phyloP scores from a whole-genome alignment of 2,329 filamentous ascomycete genomes.

The Gremmenia infestans region DNA sequence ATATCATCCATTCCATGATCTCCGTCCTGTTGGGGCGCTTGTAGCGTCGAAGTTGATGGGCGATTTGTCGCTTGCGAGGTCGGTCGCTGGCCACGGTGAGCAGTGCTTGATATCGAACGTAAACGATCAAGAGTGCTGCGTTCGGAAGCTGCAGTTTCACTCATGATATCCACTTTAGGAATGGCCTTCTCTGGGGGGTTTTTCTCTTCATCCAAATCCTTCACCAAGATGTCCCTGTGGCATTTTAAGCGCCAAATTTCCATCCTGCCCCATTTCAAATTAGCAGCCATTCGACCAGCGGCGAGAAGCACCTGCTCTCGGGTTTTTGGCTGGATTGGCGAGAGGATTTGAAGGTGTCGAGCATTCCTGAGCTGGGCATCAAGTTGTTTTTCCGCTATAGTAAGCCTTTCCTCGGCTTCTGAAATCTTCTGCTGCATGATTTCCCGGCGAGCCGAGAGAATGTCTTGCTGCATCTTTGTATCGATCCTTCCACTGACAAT shows the following conservation, averaged over 20 bases:
- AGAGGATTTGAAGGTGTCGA: conserved; percentile 80
- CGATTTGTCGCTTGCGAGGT: conserved; percentile 29
- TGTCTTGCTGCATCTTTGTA: conserved; percentile 78
- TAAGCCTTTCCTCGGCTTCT: conserved; percentile 76
- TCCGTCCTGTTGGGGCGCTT: conserved; percentile 32
- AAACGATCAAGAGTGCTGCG: conserved; percentile 29
- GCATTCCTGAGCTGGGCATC: conserved; percentile 84
- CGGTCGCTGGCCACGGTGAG: conserved; percentile 35
- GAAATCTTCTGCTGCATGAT: conserved; percentile 79
- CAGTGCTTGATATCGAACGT: conserved; percentile 35
- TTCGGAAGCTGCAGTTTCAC: conserved; percentile 22
- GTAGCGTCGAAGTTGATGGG: conserved; percentile 29
- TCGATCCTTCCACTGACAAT: conserved; percentile 71
- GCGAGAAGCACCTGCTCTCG: conserved; percentile 81
- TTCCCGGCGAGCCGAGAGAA: conserved; percentile 73
- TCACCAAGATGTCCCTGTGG: conserved; percentile 78
- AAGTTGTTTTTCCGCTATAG: conserved; percentile 67
- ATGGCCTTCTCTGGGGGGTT: conserved; percentile 20
- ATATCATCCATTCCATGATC: conserved; percentile 41
- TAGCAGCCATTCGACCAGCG: conserved; percentile 78
- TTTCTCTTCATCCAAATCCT: conserved; percentile 78
- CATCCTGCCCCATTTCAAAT: conserved; percentile 88
- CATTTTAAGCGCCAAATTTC: conserved; percentile 91
- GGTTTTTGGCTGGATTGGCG: conserved; percentile 86
- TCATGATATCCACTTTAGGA: conserved; percentile 10